Evolutionary conservation across 805 yeast species (phyloP).

Genomic region (Lachancea cidri): DNA sequence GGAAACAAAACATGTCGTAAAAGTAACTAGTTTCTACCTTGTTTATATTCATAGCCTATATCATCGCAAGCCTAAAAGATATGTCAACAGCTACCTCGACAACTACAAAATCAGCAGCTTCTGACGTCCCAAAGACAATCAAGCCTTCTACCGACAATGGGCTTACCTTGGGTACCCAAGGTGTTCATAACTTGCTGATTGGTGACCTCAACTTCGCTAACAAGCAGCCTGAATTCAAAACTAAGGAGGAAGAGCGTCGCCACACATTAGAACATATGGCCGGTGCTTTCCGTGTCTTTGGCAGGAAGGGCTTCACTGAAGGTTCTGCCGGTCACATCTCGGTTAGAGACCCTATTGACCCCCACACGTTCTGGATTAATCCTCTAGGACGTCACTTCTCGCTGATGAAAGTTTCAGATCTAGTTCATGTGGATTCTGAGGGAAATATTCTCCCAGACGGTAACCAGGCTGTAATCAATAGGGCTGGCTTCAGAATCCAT

Average conservation of each 20-base stretch:
- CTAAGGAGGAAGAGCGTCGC: constrained; percentile 17
- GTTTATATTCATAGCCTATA: background rate
- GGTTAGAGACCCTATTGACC: constrained; percentile 75
- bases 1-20: no score
- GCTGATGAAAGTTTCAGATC: constrained; percentile 51
- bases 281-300: constrained; percentile 77
- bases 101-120: background rate
- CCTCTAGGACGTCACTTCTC: constrained; percentile 79
- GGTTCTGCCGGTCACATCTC: constrained; percentile 87
- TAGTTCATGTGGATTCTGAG: constrained; percentile 55
- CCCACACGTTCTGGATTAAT: constrained; percentile 83
- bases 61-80: background rate
- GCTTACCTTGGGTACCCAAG: constrained; percentile 12
- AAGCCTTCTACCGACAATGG: background rate
- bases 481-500: constrained; percentile 66
- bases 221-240: constrained; percentile 15
- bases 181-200: constrained; percentile 17
- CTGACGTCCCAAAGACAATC: background rate
- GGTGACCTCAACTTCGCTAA: constrained; percentile 16
- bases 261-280: constrained; percentile 61
- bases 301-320: constrained; percentile 69
- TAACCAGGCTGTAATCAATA: constrained; percentile 46
- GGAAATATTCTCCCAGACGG: constrained; percentile 47
- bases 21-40: no score
- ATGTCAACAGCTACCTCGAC: background rate